Evolutionary conservation across 305 asterid species (phyloP), one percentile per base, ranked within the genome.

Genomic region (Fraxinus sp.): DNA sequence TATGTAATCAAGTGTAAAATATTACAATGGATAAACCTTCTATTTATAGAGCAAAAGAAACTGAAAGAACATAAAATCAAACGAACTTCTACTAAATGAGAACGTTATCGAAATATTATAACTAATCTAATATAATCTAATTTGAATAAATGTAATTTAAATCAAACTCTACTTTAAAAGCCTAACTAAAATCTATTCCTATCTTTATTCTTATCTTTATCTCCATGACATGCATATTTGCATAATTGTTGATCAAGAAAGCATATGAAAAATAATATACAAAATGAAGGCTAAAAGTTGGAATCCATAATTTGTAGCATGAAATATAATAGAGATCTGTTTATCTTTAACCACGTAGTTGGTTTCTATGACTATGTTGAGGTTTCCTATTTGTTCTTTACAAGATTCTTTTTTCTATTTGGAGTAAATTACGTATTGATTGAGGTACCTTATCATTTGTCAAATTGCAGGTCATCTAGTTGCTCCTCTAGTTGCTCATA

Each of bases 401-500:
- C 6, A 7, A 10, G 39, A 70, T 32, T 46, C 57, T 64, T 35
- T 32, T 30, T 59, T 39, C 33, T 64, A 79, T 30, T 78, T 79
- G 72, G 9, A 70, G 76, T 70, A 70, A 5, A 11, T 30, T 70
- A 14, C 7, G 70, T 57, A 28, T 79, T 49, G 64, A 39, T 59
- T 77, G 24, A 79, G 77, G 43, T 77, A 36, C 57, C 77, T 71
- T 79, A 39, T 70, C 49, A 18, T 22, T 83, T 85, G 20, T 77
- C 73, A 22, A 70, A 72, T 52, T 77, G 81, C 93, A 96, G 99
- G 99, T 62, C 93, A 93, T 87, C 89, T 92, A 70, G 57, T 89
- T 57, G 92, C 97, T 87, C 98, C 99, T 18, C 85, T 96, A 41
- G 86, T 91, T 52, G 97, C 98, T 82, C 99, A 96, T 86, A 84